These are phyloP conservation scores for Aspergillus steynii DNA, from an alignment of 495 filamentous ascomycete genomes.

Conservation along the genomic window DNA sequence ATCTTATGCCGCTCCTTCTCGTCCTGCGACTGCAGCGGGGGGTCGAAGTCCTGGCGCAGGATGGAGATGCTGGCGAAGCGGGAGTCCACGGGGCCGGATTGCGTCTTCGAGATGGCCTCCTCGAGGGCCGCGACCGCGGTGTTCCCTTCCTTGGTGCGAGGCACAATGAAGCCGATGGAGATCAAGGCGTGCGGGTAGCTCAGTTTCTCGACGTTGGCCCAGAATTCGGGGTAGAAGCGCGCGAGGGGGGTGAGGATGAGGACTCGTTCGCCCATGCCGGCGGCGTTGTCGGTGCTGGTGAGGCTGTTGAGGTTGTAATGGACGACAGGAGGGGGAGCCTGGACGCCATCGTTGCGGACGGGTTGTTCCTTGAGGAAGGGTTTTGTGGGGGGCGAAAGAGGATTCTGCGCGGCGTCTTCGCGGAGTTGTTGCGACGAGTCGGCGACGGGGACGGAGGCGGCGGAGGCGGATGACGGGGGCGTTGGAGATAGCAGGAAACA, in stretches of 20 bases:
- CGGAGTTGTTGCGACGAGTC: slow-evolving; percentile 47
- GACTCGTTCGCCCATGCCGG: slow-evolving; percentile 77
- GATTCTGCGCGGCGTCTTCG: slow-evolving; percentile 65
- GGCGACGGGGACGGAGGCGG: slow-evolving; percentile 16
- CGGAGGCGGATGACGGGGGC: slow-evolving; percentile 35
- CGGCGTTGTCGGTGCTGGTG: slow-evolving; percentile 72
- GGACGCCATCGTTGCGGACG: slow-evolving; percentile 53
- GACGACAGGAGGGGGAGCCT: slow-evolving; percentile 78
- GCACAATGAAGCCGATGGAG: slow-evolving; percentile 93
- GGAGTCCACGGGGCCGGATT: slow-evolving; percentile 72
- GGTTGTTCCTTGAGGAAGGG: slow-evolving; percentile 72
- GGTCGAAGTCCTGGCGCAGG: slow-evolving; percentile 91
- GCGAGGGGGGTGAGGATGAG: slow-evolving; percentile 92
- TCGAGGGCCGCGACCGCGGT: slow-evolving; percentile 78
- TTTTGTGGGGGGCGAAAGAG: slow-evolving; percentile 78
- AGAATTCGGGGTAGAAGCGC: slow-evolving; percentile 90
- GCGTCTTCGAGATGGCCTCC: slow-evolving; percentile 78
- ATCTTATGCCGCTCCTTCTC: slow-evolving; percentile 90
- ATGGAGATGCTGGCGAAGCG: slow-evolving; percentile 93
- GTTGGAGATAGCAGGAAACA: slow-evolving; percentile 61
- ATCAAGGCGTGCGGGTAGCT: slow-evolving; percentile 92
- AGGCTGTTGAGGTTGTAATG: slow-evolving; percentile 95
- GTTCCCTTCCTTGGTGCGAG: slow-evolving; percentile 87
- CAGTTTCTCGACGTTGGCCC: slow-evolving; percentile 87
- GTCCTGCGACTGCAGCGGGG: slow-evolving; percentile 73